Percentiles rank a stretch among this genome's conserved stretches.
Evolutionary conservation across 139 green algal species (phyloP).

Genomic region (Coelastrella sp.): DNA sequence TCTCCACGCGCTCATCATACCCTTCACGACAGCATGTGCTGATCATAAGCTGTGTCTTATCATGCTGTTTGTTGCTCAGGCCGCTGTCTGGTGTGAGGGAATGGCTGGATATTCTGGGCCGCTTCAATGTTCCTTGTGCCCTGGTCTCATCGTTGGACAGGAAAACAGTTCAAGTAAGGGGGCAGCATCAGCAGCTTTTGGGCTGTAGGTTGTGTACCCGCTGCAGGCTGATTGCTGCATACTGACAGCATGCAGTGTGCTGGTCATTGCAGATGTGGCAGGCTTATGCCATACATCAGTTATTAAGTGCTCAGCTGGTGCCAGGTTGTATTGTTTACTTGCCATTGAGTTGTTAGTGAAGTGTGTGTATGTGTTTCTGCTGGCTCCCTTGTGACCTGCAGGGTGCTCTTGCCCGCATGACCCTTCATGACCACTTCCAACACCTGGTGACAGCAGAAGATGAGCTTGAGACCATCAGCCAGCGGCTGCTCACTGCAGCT

Average conservation of each 20-base stretch:
- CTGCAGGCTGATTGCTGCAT: too few species aligned
- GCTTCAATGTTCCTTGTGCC: conserved; percentile 75
- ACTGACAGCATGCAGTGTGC: too few species aligned
- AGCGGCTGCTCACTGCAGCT: conserved; percentile 82
- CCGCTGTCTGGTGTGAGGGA: conserved; percentile 63
- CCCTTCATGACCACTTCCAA: conserved; percentile 71
- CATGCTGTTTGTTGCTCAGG: neutral
- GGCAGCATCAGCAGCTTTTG: neutral
- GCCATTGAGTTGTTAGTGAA: neutral
- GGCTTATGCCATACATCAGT: too few species aligned
- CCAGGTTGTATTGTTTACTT: too few species aligned
- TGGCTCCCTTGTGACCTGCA: neutral
- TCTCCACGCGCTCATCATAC: too few species aligned
- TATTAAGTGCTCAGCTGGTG: too few species aligned
- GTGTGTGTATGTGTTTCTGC: neutral
- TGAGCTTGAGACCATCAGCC: conserved; percentile 84
- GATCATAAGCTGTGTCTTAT: too few species aligned
- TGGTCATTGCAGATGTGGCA: too few species aligned
- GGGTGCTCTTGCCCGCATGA: conserved; percentile 66
- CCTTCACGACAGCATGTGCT: too few species aligned
- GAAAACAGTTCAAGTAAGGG: conserved; percentile 42
- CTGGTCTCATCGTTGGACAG: conserved; percentile 73
- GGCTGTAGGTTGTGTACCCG: neutral
- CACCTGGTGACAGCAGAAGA: conserved; percentile 81
- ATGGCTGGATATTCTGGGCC: conserved; percentile 77